Base-by-base conservation (phyloP, 257 asterid genomes). In the Gentiana macrophylla region DNA sequence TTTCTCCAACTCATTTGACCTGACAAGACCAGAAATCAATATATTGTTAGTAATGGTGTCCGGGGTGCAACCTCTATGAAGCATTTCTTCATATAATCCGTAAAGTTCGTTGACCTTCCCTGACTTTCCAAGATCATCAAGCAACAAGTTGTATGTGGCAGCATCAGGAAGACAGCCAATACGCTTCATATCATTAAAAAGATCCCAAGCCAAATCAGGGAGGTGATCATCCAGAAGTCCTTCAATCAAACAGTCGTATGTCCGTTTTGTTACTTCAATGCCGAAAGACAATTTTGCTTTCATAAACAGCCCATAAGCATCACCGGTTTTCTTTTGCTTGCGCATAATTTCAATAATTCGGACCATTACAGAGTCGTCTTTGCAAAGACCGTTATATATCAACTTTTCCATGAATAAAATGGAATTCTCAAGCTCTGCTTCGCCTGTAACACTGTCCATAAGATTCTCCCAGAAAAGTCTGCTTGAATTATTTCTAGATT, bases 11-110 rank as follows among this genome's bases (percentile, higher is more conserved):
- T 69, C 79, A 66, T 76, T 78, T 8, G 94, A 87, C 66, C 81
- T 90, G 35, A 81, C 92, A 65, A 90, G 90, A 52, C 95, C 86
- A 70, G 89, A 82, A 62, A 90, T 90, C 64, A 86, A 79, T 65
- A 86, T 78, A 70, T 90, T 90, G 70, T 80, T 82, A 58, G 96
- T 84, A 57, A 80, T 81, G 1, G 91, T 72, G 62, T 74, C 69
- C 5, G 98, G 96, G 57, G 62, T 46, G 60, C 83, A 79, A 52
- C 85, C 86, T 66, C 83, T 80, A 57, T 69, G 80, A 56, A 71
- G 67, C 98, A 90, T 90, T 71, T 90, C 94, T 65, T 77, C 73
- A 61, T 86, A 84, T 44, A 86, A 80, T 60, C 72, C 71, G 13
- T 76, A 76, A 58, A 90, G 94, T 61, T 77, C 84, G 5, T 74